Evolutionary conservation across 148 eudicot species (phyloP), one percentile per base, ranked within the genome.

Genomic region (Rhododendron mucronatum): DNA sequence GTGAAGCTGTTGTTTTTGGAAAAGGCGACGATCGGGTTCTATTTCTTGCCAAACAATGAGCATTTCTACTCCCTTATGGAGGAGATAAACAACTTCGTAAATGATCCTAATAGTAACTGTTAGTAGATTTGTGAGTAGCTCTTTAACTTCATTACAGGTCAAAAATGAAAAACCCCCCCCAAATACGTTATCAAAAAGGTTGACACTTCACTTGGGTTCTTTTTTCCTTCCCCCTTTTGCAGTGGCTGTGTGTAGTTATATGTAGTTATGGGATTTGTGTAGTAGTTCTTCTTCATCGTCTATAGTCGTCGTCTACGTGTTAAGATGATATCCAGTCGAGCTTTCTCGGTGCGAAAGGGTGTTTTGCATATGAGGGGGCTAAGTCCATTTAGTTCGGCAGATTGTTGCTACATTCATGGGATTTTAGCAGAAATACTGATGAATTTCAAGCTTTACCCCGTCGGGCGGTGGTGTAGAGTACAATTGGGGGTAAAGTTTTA

Each of bases 1-100:
- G 96, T 94, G 85, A 85, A 90, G 8, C 89, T 94, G 13, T 85
- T 95, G 1, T 93, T 84, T 80, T 83, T 95, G 13, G 78, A 92
- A 50, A 78, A 94, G 86, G 98, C 97, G 1, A 95, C 98, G 3
- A 95, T 95, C 18, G 98, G 98, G n/a, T 95, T 93, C 88, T 95
- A 93, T 55, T 94, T 95, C 92, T 88, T 95, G 89, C 96, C 98
- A 12, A 95, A 95, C 63, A 95, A 95, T 51, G 95, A 95, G 28
- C 91, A 95, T 84, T 95, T 93, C 90, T 89, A 89, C 48, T 83
- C 86, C 57, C 88, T 95, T 2, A 94, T 92, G 94, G 94, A 91
- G 80, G 92, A 95, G 90, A 92, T 95, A 2, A 90, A 86, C 33
- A 89, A 55, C 83, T 95, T 95, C 86, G 90, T 95, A 65, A 88